Base-by-base conservation (phyloP, 495 filamentous ascomycete species). In the Penicillium atrosanguineum region DNA sequence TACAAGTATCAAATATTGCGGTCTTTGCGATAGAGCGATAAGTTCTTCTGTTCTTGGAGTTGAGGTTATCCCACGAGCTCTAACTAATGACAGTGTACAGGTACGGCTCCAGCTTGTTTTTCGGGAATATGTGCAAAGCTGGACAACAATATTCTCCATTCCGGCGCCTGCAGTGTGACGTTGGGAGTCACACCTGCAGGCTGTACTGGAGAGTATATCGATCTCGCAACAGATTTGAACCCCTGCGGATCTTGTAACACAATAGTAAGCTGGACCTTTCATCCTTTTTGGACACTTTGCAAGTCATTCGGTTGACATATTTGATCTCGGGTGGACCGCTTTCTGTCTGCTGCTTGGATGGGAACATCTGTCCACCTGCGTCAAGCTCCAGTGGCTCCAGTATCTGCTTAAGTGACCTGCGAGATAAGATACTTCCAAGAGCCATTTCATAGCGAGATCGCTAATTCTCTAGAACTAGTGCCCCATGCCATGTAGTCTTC, bases 341-440 rank as follows among this genome's bases (percentile, higher is more conserved):
- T 40, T 53, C 50, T 39, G 59, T 56, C 21, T 65, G 62, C 37
- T 62, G 62, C 40, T 44, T 56, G 12, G 26, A 19, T n/a, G 26
- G 49, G 7, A 59, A 62, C 19, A 39, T 40, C 14, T 62, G 62
- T 40, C 55, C 56, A 6, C 59, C 53, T 18, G 44, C 25, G 25
- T 62, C 62, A 12, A 50, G 51, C 16, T 37, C 54, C 25, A 34
- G 9, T 12, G 62, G 59, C 12, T n/a, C 46, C 38, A 46, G 45
- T 16, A 59, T 62, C 34, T 65, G 62, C 31, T 59, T 65, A 60
- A 57, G 62, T 55, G 8, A 36, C 29, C 9, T 19, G 7, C 8
- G 36, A 16, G 20, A 25, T 26, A 14, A 45, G 50, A 26, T 51
- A 20, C 39, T 40, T 25, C 1, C 19, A 1, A 34, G 31, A 34